Percentiles rank a stretch among this genome's conserved stretches.
Evolutionary conservation across 371 early-diverging fungal genomes (phyloP).

Genomic region (Circinella minor): DNA sequence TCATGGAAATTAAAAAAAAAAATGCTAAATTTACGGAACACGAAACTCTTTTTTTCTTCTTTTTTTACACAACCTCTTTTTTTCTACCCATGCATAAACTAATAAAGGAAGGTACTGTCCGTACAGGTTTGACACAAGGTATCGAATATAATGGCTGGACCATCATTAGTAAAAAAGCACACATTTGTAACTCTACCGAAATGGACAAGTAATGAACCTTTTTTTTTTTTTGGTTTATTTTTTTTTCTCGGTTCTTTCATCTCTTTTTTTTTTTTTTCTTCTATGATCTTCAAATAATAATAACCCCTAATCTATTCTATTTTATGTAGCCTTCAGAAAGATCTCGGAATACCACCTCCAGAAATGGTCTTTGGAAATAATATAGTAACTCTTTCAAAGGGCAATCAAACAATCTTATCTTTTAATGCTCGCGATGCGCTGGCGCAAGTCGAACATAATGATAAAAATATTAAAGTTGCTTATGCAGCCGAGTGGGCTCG

Average conservation of each 20-base stretch:
- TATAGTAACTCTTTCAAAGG: constrained; percentile 54
- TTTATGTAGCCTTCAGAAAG: constrained; percentile 52
- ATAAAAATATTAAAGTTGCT: constrained; percentile 78
- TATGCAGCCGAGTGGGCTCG: constrained; percentile 85
- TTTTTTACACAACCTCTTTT: background rate
- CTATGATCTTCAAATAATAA: background rate
- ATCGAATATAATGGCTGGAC: constrained; percentile 68
- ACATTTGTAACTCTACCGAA: constrained; percentile 75
- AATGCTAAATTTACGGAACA: no score
- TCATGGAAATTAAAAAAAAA: no score
- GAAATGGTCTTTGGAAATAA: constrained; percentile 96
- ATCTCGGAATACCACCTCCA: constrained; percentile 80
- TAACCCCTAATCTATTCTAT: background rate
- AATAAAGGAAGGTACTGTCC: constrained; percentile 40
- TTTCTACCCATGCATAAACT: constrained; percentile 18
- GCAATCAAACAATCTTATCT: constrained; percentile 47
- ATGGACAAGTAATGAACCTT: constrained; percentile 63
- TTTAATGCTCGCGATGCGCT: constrained; percentile 83
- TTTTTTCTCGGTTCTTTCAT: background rate
- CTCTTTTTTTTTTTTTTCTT: background rate
- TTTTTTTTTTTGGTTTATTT: no score
- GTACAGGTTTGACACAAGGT: constrained; percentile 48
- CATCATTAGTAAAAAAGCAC: constrained; percentile 66
- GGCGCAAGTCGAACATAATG: constrained; percentile 66
- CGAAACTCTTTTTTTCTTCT: background rate